Conservation (phyloP, 2,329 filamentous ascomycete genomes). For the Scytalidium sp. region DNA sequence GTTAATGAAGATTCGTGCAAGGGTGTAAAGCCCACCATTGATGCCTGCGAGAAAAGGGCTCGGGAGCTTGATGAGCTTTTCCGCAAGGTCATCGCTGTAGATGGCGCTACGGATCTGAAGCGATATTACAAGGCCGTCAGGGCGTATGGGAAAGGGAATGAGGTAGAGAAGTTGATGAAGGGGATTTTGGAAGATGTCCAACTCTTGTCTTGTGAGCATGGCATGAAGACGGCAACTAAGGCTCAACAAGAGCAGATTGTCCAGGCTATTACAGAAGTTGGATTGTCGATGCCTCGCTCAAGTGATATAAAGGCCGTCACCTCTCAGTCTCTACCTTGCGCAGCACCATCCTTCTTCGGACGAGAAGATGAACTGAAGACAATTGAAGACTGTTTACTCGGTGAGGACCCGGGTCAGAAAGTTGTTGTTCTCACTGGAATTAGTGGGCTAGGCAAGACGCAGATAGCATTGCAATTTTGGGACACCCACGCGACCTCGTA, state of each 20-base stretch:
- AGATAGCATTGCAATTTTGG: too few relatives aligned
- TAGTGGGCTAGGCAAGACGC: too few relatives aligned
- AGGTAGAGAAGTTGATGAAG: constrained; percentile 23
- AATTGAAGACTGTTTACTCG: too few relatives aligned
- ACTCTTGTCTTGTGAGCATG: constrained; percentile 14
- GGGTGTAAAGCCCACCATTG: constrained; percentile 14
- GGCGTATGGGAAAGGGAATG: constrained; percentile 18
- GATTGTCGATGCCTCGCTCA: too few relatives aligned
- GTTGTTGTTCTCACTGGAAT: too few relatives aligned
- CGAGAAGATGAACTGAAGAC: too few relatives aligned
- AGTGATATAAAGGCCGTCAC: too few relatives aligned
- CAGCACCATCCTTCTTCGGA: too few relatives aligned
- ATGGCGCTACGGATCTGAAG: constrained; percentile 11
- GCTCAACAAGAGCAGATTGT: constrained; percentile 7
- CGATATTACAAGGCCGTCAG: constrained; percentile 18
- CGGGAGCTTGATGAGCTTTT: constrained; percentile 16
- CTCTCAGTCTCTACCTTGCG: too few relatives aligned
- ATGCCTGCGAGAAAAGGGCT: constrained; percentile 19
- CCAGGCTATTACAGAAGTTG: constrained; percentile 9
- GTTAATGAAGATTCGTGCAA: constrained; percentile 6
- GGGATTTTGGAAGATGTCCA: constrained; percentile 25
- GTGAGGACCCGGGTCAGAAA: too few relatives aligned
- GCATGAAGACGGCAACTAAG: constrained; percentile 7
- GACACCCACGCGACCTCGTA: too few relatives aligned
- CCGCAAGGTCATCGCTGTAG: constrained; percentile 15